phyloP scores from a whole-genome alignment of 495 filamentous ascomycete species.

The Mytilinidion resinicola region DNA sequence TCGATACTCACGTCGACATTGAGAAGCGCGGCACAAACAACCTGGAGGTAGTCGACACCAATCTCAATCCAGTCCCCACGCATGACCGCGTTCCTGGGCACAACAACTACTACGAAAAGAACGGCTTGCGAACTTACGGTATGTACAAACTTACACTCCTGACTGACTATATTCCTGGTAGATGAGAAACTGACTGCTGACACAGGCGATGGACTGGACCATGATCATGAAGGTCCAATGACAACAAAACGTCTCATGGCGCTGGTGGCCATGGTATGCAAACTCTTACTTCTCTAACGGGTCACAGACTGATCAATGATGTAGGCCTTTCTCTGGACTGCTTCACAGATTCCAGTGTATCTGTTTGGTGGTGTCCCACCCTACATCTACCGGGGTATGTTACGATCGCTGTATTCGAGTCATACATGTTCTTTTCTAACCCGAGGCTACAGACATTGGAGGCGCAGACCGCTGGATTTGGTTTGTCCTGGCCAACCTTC shows the following conservation, averaged over 20 bases:
- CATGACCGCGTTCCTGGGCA: conserved; percentile 36
- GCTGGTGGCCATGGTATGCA: conserved; percentile 50
- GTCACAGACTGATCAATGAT: no score
- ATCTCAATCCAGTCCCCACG: conserved; percentile 9
- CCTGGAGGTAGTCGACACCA: not conserved
- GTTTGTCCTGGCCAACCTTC: conserved; percentile 63
- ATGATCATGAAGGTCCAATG: conserved; percentile 50
- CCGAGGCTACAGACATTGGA: conserved; percentile 45
- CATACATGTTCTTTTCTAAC: no score
- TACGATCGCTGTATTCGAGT: no score
- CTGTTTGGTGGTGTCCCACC: conserved; percentile 45
- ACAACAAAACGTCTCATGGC: conserved; percentile 52
- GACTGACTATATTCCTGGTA: not conserved
- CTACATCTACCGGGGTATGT: no score
- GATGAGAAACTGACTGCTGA: not conserved
- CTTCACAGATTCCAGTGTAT: conserved; percentile 59
- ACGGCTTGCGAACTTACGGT: conserved; percentile 46
- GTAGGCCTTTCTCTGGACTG: conserved; percentile 54
- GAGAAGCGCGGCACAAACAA: no score
- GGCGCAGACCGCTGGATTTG: conserved; percentile 64
- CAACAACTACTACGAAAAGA: conserved; percentile 45
- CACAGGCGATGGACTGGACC: conserved; percentile 31
- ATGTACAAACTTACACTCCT: conserved; percentile 18
- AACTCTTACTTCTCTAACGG: not conserved
- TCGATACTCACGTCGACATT: no score